These are phyloP conservation scores for Colletotrichum ledebouriae DNA, from an alignment of 2,329 filamentous ascomycete genomes.

Conservation along the genomic window DNA sequence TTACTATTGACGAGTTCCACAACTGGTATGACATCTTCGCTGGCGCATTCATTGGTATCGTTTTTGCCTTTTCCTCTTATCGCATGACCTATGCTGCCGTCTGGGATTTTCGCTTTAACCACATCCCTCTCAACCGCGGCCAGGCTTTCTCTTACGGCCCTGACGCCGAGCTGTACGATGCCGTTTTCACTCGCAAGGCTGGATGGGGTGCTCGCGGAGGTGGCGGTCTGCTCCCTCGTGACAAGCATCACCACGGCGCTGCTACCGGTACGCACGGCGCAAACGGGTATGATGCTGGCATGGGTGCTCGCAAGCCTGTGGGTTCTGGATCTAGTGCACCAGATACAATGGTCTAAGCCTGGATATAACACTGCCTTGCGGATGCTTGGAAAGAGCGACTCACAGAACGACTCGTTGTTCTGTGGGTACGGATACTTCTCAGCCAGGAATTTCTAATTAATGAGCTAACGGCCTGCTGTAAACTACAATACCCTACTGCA, in stretches of 20 bases:
- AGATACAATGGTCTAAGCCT: conserved; percentile 32
- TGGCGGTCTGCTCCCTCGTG: conserved; percentile 45
- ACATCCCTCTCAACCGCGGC: conserved; percentile 73
- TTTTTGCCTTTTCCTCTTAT: conserved; percentile 75
- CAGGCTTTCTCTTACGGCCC: conserved; percentile 65
- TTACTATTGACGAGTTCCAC: conserved; percentile 81
- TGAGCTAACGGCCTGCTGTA: conserved; percentile 7
- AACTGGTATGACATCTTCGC: conserved; percentile 82
- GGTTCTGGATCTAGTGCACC: conserved; percentile 30
- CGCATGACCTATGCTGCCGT: conserved; percentile 76
- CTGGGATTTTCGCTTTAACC: conserved; percentile 76
- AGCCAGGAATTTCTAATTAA: not conserved
- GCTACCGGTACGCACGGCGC: conserved; percentile 20
- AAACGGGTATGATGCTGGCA: not conserved
- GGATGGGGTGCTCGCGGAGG: conserved; percentile 65
- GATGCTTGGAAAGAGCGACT: too few relatives aligned
- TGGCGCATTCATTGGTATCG: conserved; percentile 73
- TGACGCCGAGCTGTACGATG: conserved; percentile 64
- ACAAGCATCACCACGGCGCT: conserved; percentile 26
- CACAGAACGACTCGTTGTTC: too few relatives aligned
- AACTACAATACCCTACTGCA: conserved; percentile 1
- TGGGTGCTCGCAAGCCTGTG: conserved; percentile 35
- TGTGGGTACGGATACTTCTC: too few relatives aligned
- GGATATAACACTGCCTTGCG: too few relatives aligned
- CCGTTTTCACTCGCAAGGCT: conserved; percentile 70